Conservation (phyloP, 2,329 filamentous ascomycete genomes). For the Ophiostoma quercus region DNA sequence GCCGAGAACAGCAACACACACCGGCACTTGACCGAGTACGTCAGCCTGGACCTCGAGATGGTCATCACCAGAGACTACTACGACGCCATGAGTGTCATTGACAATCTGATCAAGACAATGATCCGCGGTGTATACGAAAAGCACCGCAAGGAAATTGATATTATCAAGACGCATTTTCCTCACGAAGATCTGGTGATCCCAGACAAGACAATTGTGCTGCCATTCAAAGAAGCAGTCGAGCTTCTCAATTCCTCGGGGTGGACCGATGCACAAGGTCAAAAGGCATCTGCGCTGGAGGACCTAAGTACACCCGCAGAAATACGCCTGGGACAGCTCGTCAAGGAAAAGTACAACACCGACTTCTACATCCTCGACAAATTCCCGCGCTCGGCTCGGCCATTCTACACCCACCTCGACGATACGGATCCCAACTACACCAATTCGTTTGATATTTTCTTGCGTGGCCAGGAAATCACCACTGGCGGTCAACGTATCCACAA, state of each 20-base stretch:
- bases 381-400: constrained; percentile 74
- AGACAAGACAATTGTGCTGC: constrained; percentile 75
- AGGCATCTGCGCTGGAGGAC: constrained; percentile 68
- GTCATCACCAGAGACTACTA: constrained; percentile 83
- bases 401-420: constrained; percentile 84
- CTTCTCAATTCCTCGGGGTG: constrained; percentile 76
- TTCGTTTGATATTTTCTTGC: constrained; percentile 91
- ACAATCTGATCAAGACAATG: constrained; percentile 67
- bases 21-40: constrained; percentile 90
- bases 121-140: constrained; percentile 53
- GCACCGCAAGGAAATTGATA: constrained; percentile 60
- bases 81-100: constrained; percentile 74
- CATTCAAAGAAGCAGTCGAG: constrained; percentile 72
- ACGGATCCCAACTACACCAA: constrained; percentile 71
- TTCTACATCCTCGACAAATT: constrained; percentile 96
- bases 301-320: constrained; percentile 82
- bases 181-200: constrained; percentile 82
- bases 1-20: constrained; percentile 96
- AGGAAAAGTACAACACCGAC: constrained; percentile 80
- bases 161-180: constrained; percentile 77
- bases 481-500: constrained; percentile 92
- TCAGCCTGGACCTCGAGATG: constrained; percentile 90
- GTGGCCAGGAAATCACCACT: constrained; percentile 87
- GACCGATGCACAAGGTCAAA: constrained; percentile 70
- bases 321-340: constrained; percentile 74